Evolutionary conservation across 352 stramenopile genomes (phyloP).

Genomic region (Globisporangium paddicum): DNA sequence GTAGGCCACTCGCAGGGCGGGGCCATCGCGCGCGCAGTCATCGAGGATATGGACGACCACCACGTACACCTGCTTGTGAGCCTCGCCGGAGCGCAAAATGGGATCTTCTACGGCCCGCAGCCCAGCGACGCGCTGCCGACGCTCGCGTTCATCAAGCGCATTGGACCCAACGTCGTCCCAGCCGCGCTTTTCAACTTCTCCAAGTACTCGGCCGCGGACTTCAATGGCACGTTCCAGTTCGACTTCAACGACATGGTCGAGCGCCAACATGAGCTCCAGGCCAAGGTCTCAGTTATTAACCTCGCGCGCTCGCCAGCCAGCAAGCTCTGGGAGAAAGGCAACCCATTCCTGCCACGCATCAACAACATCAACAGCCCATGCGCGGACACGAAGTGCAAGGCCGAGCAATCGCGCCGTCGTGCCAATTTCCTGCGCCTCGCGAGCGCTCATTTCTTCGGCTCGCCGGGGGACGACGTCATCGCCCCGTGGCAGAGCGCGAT

Average conservation of each 20-base stretch:
- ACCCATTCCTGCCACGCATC: constrained; percentile 28
- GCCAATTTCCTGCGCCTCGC: constrained; percentile 38
- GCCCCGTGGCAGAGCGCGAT: constrained; percentile 35
- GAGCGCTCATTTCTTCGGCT: constrained; percentile 33
- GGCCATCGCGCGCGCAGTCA: constrained; percentile 29
- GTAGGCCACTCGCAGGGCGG: constrained; percentile 47
- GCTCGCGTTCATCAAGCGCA: constrained; percentile 26
- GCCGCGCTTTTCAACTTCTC: constrained; percentile 27
- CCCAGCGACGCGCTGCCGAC: constrained; percentile 21
- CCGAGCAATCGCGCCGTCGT: constrained; percentile 19
- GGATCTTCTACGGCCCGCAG: constrained; percentile 48
- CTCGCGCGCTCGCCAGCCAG: constrained; percentile 27
- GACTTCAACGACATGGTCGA: constrained; percentile 28
- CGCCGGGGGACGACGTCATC: constrained; percentile 25
- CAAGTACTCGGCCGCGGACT: constrained; percentile 15
- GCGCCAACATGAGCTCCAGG: constrained; percentile 23
- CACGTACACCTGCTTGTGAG: constrained; percentile 38
- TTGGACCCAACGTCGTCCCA: constrained; percentile 24
- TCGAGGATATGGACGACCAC: constrained; percentile 58
- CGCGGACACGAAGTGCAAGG: constrained; percentile 7
- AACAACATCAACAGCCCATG: constrained; percentile 29
- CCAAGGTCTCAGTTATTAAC: constrained; percentile 35
- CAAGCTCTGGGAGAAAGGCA: constrained; percentile 20
- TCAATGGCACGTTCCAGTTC: constrained; percentile 27
- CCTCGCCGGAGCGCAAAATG: constrained; percentile 42